These are phyloP conservation scores for Kalanchoe fedtschenkoi DNA, from an alignment of 164 flowering plant species.

Conservation along the genomic window DNA sequence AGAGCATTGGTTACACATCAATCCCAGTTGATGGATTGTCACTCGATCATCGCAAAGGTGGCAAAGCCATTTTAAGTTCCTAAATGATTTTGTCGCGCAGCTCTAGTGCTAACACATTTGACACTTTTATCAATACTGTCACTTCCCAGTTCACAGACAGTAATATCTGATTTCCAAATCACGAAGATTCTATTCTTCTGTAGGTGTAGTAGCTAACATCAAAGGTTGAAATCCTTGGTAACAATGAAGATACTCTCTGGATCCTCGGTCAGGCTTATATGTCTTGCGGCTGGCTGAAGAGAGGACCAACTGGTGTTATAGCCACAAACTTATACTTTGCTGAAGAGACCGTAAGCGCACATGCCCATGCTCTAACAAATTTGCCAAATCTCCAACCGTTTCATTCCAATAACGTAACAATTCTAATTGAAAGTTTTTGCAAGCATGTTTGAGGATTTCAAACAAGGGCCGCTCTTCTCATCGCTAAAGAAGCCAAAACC, in stretches of 20 bases:
- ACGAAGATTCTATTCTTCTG: slow-evolving; percentile 4
- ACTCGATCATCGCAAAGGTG: slow-evolving; percentile 74
- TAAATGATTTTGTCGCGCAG: background rate
- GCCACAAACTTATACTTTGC: slow-evolving; percentile 92
- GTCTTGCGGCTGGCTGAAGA: slow-evolving; percentile 95
- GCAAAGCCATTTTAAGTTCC: background rate
- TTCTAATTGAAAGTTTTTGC: slow-evolving; percentile 47
- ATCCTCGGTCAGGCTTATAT: slow-evolving; percentile 57
- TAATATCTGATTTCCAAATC: background rate
- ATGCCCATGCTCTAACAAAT: background rate
- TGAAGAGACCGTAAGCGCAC: slow-evolving; percentile 81
- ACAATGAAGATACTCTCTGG: slow-evolving; percentile 19
- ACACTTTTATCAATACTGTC: background rate
- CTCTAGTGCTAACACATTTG: background rate
- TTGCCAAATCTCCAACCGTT: background rate
- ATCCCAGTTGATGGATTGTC: slow-evolving; percentile 83
- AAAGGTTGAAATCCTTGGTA: slow-evolving; percentile 60
- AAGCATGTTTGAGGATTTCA: slow-evolving; percentile 65
- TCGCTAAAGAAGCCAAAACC: slow-evolving; percentile 29
- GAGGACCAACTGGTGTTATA: slow-evolving; percentile 94
- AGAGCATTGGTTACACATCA: slow-evolving; percentile 96
- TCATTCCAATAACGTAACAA: background rate
- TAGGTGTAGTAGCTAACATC: slow-evolving; percentile 79
- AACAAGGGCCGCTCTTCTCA: slow-evolving; percentile 30
- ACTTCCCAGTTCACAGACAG: background rate